These are phyloP conservation scores for Aschersonia sp. DNA, from an alignment of 2,329 filamentous ascomycete genomes.

Conservation along the genomic window DNA sequence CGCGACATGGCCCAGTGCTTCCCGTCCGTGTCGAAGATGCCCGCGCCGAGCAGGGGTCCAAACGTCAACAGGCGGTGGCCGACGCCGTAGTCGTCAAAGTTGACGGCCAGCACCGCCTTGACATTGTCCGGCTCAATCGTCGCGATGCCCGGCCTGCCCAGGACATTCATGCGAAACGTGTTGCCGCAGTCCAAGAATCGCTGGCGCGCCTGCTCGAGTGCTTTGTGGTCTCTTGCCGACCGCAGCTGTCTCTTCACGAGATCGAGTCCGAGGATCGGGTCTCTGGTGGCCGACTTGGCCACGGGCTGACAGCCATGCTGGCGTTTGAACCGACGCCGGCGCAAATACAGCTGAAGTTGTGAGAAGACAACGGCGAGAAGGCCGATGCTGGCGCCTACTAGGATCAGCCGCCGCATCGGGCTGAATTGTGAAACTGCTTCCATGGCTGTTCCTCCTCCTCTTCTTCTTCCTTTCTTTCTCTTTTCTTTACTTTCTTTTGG, in stretches of 20 bases:
- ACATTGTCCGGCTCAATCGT: constrained; percentile 14
- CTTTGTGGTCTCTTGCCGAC: not conserved
- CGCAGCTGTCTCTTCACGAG: not conserved
- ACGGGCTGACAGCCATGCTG: constrained; percentile 3
- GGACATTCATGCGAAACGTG: constrained; percentile 1
- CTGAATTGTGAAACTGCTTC: not conserved
- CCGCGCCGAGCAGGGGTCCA: constrained; percentile 26
- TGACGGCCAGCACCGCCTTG: constrained; percentile 12
- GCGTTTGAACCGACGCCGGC: not conserved
- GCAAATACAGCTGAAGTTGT: not conserved
- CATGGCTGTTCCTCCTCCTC: no score
- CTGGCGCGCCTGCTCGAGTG: not conserved
- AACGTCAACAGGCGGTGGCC: constrained; percentile 11
- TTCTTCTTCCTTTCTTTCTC: no score
- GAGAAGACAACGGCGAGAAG: not conserved
- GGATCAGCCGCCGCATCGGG: not conserved
- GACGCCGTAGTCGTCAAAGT: constrained; percentile 13
- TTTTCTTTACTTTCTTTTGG: no score
- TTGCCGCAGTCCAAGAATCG: not conserved
- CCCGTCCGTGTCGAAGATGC: constrained; percentile 12
- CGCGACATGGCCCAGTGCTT: constrained; percentile 20
- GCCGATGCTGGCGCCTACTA: not conserved
- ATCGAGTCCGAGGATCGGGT: constrained; percentile 3
- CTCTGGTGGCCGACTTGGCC: not conserved
- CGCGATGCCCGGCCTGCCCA: constrained; percentile 7